These are phyloP conservation scores for Phialophora verrucosa DNA, from an alignment of 2,329 filamentous ascomycete genomes.

Conservation along the genomic window DNA sequence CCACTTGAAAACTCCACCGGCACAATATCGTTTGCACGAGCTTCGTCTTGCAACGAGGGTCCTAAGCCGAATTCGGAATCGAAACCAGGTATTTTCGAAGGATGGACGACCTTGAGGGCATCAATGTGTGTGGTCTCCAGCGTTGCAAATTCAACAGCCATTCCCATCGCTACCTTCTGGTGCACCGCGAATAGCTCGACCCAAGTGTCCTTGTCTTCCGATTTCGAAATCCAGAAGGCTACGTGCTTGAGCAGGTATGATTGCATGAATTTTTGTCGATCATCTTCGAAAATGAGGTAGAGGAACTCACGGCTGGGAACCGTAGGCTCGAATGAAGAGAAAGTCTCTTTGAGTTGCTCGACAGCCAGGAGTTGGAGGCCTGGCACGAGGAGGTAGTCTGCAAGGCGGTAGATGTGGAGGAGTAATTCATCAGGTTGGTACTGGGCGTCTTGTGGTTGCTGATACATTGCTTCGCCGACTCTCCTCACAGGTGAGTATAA, in stretches of 20 bases:
- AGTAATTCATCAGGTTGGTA: neutral
- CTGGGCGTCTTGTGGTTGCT: conserved; percentile 1
- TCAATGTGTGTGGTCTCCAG: conserved; percentile 3
- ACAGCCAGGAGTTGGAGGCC: conserved; percentile 7
- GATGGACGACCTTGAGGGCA: conserved; percentile 5
- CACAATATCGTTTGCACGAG: neutral
- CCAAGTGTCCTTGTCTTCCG: conserved; percentile 2
- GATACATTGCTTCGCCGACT: neutral
- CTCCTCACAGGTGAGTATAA: neutral
- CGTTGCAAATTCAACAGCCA: conserved; percentile 1
- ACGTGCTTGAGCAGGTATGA: conserved; percentile 6
- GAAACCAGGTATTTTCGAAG: neutral
- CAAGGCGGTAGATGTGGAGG: neutral
- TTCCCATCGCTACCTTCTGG: neutral
- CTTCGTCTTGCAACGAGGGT: neutral
- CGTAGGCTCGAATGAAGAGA: neutral
- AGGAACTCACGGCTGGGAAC: conserved; percentile 5
- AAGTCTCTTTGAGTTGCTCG: conserved; percentile 4
- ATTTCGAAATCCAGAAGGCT: conserved; percentile 3
- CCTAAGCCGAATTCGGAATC: neutral
- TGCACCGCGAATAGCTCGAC: neutral
- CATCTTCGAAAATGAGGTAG: neutral
- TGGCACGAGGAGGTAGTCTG: neutral
- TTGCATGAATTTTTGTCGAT: neutral
- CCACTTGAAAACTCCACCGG: neutral